Base-by-base conservation (phyloP, 108 stramenopile species). In the Halocafeteria seosinensis region DNA sequence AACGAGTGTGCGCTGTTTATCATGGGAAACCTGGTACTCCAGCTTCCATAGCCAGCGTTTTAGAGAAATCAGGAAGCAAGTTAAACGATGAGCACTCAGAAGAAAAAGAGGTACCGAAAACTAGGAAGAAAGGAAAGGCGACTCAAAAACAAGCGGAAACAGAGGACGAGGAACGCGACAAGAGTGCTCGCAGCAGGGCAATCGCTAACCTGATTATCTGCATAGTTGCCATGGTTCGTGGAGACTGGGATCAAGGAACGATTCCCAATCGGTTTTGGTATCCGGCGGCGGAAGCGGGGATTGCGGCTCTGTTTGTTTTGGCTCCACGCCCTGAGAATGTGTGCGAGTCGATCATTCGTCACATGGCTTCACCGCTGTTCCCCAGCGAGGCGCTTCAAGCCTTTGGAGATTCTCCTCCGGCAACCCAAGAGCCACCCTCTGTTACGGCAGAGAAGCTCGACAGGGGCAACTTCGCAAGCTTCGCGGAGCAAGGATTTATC, bases 221-320 rank as follows among this genome's bases (percentile, higher is more conserved):
- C 27, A 71, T 88, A n/a, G 77, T 76, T 57, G 71, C 77, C 0
- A 75, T 91, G 23, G 82, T 81, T 37, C 71, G 82, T 27, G 89
- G 89, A 29, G 87, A 86, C 61, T 88, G 90, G 87, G 86, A 87
- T 26, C 71, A 62, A 26, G 78, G 71, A 30, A 73, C 69, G 27
- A 62, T 65, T 30, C 86, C 89, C 66, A 84, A 88, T 29, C 63
- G 71, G 35, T 71, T 71, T 31, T 92, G 89, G 89, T 92, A 90
- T 76, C 80, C 81, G 37, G 86, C 89, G 1, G 82, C 89, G 0
- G 89, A 89, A 69, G 79, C 88, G 67, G 82, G 83, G 6, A 76
- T 89, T 55, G 77, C 80, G 57, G 86, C 88, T 38, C 58, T 88
- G 33, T 88, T 87, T 73, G 69, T 77, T 26, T 78, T 87, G 29